These are phyloP conservation scores for Penicillium roqueforti DNA, from an alignment of 495 filamentous ascomycete genomes.

Conservation along the genomic window DNA sequence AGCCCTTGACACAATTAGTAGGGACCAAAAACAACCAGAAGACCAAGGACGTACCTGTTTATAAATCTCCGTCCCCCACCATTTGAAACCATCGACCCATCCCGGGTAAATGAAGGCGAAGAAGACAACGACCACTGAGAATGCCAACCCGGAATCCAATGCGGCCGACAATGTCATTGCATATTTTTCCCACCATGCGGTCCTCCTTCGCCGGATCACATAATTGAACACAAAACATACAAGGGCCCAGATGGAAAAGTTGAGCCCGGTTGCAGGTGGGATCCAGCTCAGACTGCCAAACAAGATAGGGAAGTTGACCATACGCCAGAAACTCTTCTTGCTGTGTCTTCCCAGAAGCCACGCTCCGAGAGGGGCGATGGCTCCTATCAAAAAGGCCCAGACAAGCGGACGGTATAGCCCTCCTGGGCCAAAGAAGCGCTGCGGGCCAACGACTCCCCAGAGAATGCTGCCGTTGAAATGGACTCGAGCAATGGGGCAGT, in stretches of 20 bases:
- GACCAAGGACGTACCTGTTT: slow-evolving; percentile 16
- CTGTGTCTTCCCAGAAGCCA: slow-evolving; percentile 58
- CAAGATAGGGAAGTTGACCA: slow-evolving; percentile 44
- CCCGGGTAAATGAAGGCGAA: slow-evolving; percentile 51
- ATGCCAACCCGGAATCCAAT: slow-evolving; percentile 75
- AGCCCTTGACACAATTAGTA: slow-evolving; percentile 15
- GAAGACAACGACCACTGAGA: slow-evolving; percentile 75
- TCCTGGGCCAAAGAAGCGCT: slow-evolving; percentile 63
- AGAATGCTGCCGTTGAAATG: slow-evolving; percentile 88
- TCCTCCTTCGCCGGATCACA: slow-evolving; percentile 58
- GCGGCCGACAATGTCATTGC: slow-evolving; percentile 82
- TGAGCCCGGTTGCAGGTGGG: slow-evolving; percentile 57
- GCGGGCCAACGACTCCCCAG: slow-evolving; percentile 81
- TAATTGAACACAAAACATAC: slow-evolving; percentile 83
- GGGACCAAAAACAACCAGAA: background rate
- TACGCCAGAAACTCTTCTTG: slow-evolving; percentile 40
- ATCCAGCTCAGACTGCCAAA: slow-evolving; percentile 60
- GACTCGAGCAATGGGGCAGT: slow-evolving; percentile 79
- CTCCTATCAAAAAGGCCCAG: slow-evolving; percentile 76
- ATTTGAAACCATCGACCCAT: slow-evolving; percentile 24
- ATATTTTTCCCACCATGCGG: slow-evolving; percentile 82
- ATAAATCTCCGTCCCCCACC: slow-evolving; percentile 32
- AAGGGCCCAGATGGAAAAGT: slow-evolving; percentile 39
- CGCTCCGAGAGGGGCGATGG: slow-evolving; percentile 60
- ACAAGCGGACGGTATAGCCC: slow-evolving; percentile 56